Conservation (phyloP, 352 stramenopile species). For the Globisporangium echinulatum region DNA sequence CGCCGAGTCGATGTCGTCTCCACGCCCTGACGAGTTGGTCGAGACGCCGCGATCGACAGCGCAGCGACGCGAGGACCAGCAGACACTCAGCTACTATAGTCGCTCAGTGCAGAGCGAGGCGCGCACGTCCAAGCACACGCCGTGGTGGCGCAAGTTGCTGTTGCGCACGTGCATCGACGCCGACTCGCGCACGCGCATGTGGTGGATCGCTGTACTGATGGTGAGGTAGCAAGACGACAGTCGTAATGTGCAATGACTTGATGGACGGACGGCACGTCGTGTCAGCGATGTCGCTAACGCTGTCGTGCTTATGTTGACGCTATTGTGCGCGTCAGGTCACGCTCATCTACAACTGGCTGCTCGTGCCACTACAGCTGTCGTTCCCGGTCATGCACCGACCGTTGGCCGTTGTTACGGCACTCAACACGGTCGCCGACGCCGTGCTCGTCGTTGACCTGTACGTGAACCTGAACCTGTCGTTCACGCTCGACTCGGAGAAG, state of each 20-base stretch:
- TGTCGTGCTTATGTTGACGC: too few relatives aligned
- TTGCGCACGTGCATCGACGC: constrained; percentile 31
- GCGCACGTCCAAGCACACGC: background rate
- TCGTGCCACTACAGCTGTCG: constrained; percentile 38
- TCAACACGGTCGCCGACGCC: constrained; percentile 25
- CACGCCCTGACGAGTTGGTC: background rate
- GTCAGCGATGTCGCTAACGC: too few relatives aligned
- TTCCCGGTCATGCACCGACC: constrained; percentile 24
- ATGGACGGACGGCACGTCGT: background rate
- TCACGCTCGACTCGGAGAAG: constrained; percentile 35
- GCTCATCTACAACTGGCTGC: constrained; percentile 34
- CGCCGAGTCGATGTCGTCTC: background rate
- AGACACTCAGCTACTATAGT: constrained; percentile 4
- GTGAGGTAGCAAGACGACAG: background rate
- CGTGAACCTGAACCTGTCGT: constrained; percentile 51
- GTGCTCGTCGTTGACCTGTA: constrained; percentile 34
- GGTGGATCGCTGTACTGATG: constrained; percentile 36
- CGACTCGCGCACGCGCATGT: constrained; percentile 31
- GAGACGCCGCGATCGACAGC: background rate
- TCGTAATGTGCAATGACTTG: too few relatives aligned
- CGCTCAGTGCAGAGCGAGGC: background rate
- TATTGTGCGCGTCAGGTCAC: background rate
- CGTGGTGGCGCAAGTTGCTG: constrained; percentile 12
- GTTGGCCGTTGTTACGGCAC: constrained; percentile 10
- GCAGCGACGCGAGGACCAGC: background rate